phyloP scores from a whole-genome alignment of 768 basidiomycete genomes.

The Boletus rubroflammeus region DNA sequence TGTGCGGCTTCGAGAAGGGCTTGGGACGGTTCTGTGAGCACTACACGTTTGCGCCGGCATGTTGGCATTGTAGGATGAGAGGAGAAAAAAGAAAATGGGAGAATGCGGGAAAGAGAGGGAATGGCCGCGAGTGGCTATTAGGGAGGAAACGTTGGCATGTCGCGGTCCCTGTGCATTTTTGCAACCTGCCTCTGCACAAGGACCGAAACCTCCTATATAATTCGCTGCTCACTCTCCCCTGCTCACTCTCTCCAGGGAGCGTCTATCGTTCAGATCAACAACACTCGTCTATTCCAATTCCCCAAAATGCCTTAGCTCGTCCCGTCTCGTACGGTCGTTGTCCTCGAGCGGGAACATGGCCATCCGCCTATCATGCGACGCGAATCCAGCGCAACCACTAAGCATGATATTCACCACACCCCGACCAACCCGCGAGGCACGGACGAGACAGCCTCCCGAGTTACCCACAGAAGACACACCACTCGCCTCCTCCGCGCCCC shows the following conservation, averaged over 20 bases:
- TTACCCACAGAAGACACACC: background rate
- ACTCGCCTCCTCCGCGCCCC: constrained; percentile 2
- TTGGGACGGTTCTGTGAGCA: constrained; percentile 78
- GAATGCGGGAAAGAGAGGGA: constrained; percentile 59
- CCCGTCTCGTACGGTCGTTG: background rate
- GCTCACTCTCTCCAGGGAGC: background rate
- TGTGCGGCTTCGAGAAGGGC: constrained; percentile 63
- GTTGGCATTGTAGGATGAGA: constrained; percentile 65
- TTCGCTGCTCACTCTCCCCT: constrained; percentile 4
- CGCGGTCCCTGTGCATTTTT: constrained; percentile 32
- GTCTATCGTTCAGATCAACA: constrained; percentile 1
- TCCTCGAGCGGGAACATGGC: background rate
- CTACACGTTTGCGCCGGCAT: constrained; percentile 85
- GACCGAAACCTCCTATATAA: constrained; percentile 19
- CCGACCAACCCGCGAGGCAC: background rate
- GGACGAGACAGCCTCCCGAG: constrained; percentile 1
- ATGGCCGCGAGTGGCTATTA: constrained; percentile 51
- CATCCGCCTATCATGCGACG: constrained; percentile 10
- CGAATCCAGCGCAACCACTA: constrained; percentile 3
- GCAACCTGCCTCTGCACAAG: constrained; percentile 25
- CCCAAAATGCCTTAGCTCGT: background rate
- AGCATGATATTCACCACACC: background rate
- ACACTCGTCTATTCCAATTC: constrained; percentile 4
- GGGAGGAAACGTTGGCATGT: constrained; percentile 51
- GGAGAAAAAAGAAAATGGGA: constrained; percentile 44